phyloP scores from a whole-genome alignment of 306 rosid species.

The Begonia masoniana region DNA sequence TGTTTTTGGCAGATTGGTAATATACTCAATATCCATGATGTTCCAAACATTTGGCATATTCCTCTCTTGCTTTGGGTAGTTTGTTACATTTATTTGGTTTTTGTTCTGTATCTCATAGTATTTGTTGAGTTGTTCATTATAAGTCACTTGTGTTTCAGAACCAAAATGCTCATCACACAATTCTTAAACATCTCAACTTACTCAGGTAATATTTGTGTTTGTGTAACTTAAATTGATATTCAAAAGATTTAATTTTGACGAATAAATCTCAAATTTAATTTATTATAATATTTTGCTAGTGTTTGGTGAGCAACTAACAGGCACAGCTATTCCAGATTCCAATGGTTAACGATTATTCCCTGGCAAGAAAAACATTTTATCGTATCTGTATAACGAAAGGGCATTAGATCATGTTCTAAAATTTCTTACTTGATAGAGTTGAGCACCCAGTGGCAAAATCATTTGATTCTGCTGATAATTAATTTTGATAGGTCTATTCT shows the following conservation, averaged over 20 bases:
- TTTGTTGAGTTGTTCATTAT: background rate
- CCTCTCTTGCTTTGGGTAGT: slow-evolving; percentile 92
- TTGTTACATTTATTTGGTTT: slow-evolving; percentile 10
- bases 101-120: background rate
- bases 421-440: background rate
- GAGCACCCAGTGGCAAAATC: background rate
- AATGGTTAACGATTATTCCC: too few relatives aligned
- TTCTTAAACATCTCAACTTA: slow-evolving; percentile 77
- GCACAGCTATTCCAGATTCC: background rate
- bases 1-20: slow-evolving; percentile 49
- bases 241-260: slow-evolving; percentile 1
- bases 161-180: slow-evolving; percentile 81
- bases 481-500: too few relatives aligned
- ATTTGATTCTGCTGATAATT: background rate
- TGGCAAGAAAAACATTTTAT: too few relatives aligned
- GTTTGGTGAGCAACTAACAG: background rate
- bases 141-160: slow-evolving; percentile 38
- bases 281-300: slow-evolving; percentile 5
- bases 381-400: too few relatives aligned
- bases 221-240: background rate
- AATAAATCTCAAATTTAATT: background rate
- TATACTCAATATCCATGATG: slow-evolving; percentile 88
- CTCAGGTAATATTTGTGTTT: slow-evolving; percentile 29
- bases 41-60: slow-evolving; percentile 96
- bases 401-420: too few relatives aligned